A percentile compares a stretch with the other conserved stretches of the same genome.
Evolutionary conservation across 257 asterid genomes (phyloP).

Genomic region (Nicotiana knightiana): DNA sequence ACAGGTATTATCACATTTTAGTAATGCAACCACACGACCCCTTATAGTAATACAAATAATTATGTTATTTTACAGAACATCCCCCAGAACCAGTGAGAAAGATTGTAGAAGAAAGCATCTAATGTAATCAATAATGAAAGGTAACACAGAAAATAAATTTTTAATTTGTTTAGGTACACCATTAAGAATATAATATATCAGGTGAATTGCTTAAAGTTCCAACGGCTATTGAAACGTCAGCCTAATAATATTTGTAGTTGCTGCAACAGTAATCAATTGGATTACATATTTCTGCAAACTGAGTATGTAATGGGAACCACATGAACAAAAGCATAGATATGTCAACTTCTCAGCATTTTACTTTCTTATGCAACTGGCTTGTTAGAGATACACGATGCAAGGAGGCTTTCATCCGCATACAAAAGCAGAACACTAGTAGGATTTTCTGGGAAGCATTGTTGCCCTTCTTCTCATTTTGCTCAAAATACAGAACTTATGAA

Average conservation of each 20-base stretch:
- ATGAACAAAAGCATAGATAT: background rate
- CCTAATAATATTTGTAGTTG: background rate
- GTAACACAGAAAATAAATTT: background rate
- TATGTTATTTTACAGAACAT: background rate
- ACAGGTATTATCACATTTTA: too few species aligned
- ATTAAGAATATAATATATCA: background rate
- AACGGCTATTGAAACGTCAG: too few species aligned
- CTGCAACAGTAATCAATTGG: background rate
- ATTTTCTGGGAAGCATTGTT: background rate
- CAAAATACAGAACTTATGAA: background rate
- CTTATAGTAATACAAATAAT: background rate
- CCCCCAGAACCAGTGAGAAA: background rate
- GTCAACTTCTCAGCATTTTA: background rate
- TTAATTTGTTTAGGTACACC: background rate
- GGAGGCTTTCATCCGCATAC: too few species aligned
- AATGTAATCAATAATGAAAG: background rate
- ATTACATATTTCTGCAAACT: background rate
- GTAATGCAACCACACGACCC: too few species aligned
- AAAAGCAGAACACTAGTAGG: too few species aligned
- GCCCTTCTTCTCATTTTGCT: background rate
- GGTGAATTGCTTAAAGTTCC: background rate
- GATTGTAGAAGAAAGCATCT: background rate
- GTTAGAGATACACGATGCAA: too few species aligned
- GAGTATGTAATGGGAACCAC: background rate
- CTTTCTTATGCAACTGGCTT: too few species aligned